Conservation (phyloP, 176 grass and related monocot species). For the Musa itinerans region DNA sequence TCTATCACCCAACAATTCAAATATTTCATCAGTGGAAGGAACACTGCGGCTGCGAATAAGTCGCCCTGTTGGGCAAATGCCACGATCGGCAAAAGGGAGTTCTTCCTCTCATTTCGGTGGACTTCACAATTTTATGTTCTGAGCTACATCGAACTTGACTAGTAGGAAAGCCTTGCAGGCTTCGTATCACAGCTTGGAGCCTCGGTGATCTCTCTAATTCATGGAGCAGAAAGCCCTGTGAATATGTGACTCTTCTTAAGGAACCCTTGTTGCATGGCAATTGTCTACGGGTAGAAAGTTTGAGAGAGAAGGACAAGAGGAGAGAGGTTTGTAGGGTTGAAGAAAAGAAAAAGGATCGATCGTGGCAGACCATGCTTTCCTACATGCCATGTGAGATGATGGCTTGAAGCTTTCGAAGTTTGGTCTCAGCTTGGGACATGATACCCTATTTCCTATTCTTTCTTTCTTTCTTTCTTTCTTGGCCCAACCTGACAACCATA, state of each 20-base stretch:
- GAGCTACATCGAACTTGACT: too few species aligned
- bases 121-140: too few species aligned
- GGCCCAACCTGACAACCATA: not conserved
- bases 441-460: not conserved
- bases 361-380: constrained; percentile 14
- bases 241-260: too few species aligned
- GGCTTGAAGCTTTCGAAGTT: not conserved
- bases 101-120: too few species aligned
- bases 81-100: too few species aligned
- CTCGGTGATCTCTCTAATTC: not conserved
- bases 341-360: constrained; percentile 7
- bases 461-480: not conserved
- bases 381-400: constrained; percentile 16
- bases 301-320: not conserved
- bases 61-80: too few species aligned
- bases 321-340: not conserved
- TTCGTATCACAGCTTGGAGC: not conserved
- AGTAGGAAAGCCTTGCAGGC: too few species aligned
- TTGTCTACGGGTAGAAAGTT: not conserved
- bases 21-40: too few species aligned
- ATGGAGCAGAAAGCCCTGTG: not conserved
- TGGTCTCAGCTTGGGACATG: not conserved
- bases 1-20: too few species aligned
- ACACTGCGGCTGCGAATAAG: too few species aligned
- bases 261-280: too few species aligned